Conservation (phyloP, 1,284 basidiomycete genomes). For the Trametes versicolor region DNA sequence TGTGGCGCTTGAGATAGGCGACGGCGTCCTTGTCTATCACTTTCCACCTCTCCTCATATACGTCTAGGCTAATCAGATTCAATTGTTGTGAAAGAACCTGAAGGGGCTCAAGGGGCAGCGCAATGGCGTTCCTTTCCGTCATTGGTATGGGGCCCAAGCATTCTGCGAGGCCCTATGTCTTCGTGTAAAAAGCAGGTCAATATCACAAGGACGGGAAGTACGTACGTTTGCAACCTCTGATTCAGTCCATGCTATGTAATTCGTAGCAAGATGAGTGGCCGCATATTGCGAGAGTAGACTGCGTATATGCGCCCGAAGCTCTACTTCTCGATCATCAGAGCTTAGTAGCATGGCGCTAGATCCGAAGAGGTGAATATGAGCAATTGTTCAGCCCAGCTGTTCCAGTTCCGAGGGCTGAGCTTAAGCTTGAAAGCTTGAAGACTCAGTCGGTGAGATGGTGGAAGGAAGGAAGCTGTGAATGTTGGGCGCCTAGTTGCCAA, state of each 20-base stretch:
- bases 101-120: constrained; percentile 60
- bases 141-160: constrained; percentile 54
- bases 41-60: constrained; percentile 57
- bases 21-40: constrained; percentile 48
- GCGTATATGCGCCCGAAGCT: constrained; percentile 59
- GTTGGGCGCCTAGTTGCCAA: too few species aligned
- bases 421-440: too few species aligned
- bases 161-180: constrained; percentile 53
- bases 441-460: too few species aligned
- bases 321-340: constrained; percentile 37
- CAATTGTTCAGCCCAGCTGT: too few species aligned
- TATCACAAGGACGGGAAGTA: not conserved
- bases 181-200: not conserved
- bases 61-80: constrained; percentile 43
- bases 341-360: constrained; percentile 15
- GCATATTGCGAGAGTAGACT: constrained; percentile 63
- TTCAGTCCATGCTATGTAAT: constrained; percentile 65
- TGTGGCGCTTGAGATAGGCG: constrained; percentile 48
- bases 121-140: constrained; percentile 58
- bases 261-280: constrained; percentile 60
- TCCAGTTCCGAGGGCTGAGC: too few species aligned
- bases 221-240: constrained; percentile 56
- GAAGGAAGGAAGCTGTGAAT: too few species aligned
- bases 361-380: not conserved
- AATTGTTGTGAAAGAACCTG: constrained; percentile 47